A percentile compares a stretch with the other conserved stretches of the same genome.
These are phyloP conservation scores for Colletotrichum simmondsii DNA, from an alignment of 2,329 filamentous ascomycete species.

Conservation along the genomic window DNA sequence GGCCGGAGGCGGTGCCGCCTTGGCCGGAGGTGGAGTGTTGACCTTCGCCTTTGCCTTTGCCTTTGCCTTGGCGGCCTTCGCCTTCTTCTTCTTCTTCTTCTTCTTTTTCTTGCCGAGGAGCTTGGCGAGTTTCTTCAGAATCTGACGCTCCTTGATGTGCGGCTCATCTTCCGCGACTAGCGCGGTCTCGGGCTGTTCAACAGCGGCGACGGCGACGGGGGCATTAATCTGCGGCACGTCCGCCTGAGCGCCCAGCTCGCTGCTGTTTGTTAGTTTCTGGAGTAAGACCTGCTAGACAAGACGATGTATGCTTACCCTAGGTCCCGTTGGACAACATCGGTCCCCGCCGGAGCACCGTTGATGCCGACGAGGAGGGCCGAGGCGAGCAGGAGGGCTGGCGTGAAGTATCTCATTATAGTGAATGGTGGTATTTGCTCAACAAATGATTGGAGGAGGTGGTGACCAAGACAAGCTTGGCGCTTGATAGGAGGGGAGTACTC, in stretches of 20 bases:
- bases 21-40: background rate
- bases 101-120: constrained; percentile 4
- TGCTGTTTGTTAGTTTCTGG: background rate
- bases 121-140: background rate
- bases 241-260: constrained; percentile 6
- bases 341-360: constrained; percentile 27
- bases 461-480: constrained; percentile 20
- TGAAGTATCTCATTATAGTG: constrained; percentile 22
- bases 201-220: background rate
- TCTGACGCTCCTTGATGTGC: background rate
- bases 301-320: background rate
- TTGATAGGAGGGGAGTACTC: background rate
- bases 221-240: constrained; percentile 3
- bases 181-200: constrained; percentile 19
- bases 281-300: no score
- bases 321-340: background rate
- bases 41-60: background rate
- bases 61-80: background rate
- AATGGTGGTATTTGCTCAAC: background rate
- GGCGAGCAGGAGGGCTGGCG: constrained; percentile 20
- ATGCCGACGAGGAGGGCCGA: constrained; percentile 31
- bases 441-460: background rate
- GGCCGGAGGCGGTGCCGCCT: background rate
- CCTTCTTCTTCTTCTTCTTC: constrained; percentile 9
- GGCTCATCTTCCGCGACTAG: background rate